Percentiles rank a stretch among this genome's conserved stretches.
phyloP scores from a whole-genome alignment of 768 basidiomycete genomes.

The Tremella mesenterica region DNA sequence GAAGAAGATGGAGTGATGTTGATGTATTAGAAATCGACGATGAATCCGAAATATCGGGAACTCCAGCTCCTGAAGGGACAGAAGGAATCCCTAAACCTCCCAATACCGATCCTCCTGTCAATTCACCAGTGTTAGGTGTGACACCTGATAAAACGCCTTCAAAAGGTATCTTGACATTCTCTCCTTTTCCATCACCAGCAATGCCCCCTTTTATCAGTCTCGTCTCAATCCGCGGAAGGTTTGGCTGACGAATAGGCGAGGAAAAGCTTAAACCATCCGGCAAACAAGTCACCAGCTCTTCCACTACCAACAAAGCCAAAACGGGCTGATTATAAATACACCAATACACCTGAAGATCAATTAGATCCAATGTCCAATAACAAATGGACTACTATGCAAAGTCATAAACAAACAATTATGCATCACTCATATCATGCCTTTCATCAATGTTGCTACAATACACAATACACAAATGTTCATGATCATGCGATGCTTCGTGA shows the following conservation, averaged over 20 bases:
- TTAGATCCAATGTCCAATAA: not conserved
- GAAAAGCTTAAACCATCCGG: not conserved
- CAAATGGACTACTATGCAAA: not conserved
- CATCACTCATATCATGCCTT: not conserved
- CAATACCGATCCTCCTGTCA: slow-evolving; percentile 14
- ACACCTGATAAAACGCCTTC: slow-evolving; percentile 19
- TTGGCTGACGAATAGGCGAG: not conserved
- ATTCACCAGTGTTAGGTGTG: slow-evolving; percentile 7
- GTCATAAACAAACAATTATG: not conserved
- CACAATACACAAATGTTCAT: not conserved
- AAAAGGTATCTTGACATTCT: slow-evolving; percentile 10
- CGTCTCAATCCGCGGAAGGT: not conserved
- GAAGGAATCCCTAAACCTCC: slow-evolving; percentile 16
- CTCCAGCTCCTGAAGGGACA: not conserved
- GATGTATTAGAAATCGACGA: slow-evolving; percentile 16
- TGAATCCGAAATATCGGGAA: slow-evolving; percentile 1
- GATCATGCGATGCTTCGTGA: not conserved
- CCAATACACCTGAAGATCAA: no score
- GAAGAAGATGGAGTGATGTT: slow-evolving; percentile 32
- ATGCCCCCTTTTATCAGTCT: not conserved
- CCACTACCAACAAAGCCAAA: no score
- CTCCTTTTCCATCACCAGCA: not conserved
- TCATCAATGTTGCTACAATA: not conserved
- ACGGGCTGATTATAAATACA: no score
- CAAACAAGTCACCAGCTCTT: no score